Percentiles rank a stretch among this genome's conserved stretches.
Evolutionary conservation across 2,329 filamentous ascomycete genomes (phyloP).

Genomic region (Pseudogymnoascus sp.): DNA sequence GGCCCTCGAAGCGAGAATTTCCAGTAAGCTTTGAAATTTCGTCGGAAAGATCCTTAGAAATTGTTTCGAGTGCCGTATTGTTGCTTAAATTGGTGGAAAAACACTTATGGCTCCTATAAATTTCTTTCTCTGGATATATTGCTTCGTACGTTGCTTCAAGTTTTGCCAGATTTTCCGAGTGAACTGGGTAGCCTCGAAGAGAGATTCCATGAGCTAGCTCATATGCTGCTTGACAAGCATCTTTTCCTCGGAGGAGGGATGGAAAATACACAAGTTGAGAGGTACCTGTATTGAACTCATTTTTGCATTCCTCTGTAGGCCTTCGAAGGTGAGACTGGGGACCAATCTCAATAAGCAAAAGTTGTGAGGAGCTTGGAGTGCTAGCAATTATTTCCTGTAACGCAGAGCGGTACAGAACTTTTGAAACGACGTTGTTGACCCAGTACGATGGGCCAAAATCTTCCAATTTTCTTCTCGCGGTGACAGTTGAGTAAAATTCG

Average conservation of each 20-base stretch:
- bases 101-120: neutral
- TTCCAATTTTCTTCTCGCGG: constrained; percentile 15
- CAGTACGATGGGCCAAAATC: constrained; percentile 36
- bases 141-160: neutral
- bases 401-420: neutral
- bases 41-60: neutral
- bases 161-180: neutral
- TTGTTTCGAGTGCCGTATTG: neutral
- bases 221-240: constrained; percentile 15
- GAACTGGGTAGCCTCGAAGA: constrained; percentile 11
- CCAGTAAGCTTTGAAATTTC: neutral
- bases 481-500: constrained; percentile 3
- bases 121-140: neutral
- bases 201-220: constrained; percentile 15
- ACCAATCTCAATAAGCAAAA: constrained; percentile 29
- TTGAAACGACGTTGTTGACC: constrained; percentile 36
- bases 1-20: neutral
- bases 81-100: neutral
- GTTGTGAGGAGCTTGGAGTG: neutral
- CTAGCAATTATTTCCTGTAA: neutral
- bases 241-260: constrained; percentile 14
- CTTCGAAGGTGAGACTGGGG: constrained; percentile 32
- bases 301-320: constrained; percentile 26
- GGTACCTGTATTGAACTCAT: neutral
- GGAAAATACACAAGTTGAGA: constrained; percentile 13